Evolutionary conservation across 2,329 filamentous ascomycete genomes (phyloP).

Genomic region (Fusarium transvaalense): DNA sequence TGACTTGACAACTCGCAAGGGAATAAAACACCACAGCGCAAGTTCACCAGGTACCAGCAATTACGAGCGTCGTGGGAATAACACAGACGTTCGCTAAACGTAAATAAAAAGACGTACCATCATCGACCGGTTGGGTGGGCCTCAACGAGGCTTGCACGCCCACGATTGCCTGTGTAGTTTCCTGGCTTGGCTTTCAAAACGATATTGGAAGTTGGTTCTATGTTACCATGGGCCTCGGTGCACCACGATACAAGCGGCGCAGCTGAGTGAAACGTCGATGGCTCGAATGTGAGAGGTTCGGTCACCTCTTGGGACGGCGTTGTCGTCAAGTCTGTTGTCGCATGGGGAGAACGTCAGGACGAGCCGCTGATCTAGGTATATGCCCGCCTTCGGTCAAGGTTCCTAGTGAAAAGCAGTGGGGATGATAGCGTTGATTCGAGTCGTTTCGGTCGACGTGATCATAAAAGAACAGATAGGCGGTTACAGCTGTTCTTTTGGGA

Average conservation of each 20-base stretch:
- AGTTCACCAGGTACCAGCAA: not conserved
- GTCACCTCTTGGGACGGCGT: constrained; percentile 52
- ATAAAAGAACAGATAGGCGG: constrained; percentile 20
- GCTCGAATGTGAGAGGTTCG: constrained; percentile 46
- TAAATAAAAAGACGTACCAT: constrained; percentile 59
- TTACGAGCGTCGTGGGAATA: constrained; percentile 5
- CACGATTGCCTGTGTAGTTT: constrained; percentile 47
- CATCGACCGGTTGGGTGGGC: constrained; percentile 59
- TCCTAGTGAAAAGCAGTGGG: constrained; percentile 37
- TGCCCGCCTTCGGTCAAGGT: constrained; percentile 41
- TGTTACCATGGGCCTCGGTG: constrained; percentile 49
- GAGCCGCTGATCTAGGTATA: constrained; percentile 45
- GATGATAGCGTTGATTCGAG: constrained; percentile 22
- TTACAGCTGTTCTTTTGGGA: constrained; percentile 24
- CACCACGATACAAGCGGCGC: constrained; percentile 46
- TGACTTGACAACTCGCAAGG: constrained; percentile 10
- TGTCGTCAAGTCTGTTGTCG: constrained; percentile 52
- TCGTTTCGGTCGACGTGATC: constrained; percentile 17
- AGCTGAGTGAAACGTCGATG: constrained; percentile 36
- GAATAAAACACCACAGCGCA: constrained; percentile 13
- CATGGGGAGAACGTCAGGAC: constrained; percentile 50
- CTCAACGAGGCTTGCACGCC: constrained; percentile 54
- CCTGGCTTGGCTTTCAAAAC: constrained; percentile 45
- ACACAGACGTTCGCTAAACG: constrained; percentile 8
- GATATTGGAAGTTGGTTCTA: constrained; percentile 38